These are phyloP conservation scores for Eutreptiella sp. DNA, from an alignment of 208 protist species.

Conservation along the genomic window DNA sequence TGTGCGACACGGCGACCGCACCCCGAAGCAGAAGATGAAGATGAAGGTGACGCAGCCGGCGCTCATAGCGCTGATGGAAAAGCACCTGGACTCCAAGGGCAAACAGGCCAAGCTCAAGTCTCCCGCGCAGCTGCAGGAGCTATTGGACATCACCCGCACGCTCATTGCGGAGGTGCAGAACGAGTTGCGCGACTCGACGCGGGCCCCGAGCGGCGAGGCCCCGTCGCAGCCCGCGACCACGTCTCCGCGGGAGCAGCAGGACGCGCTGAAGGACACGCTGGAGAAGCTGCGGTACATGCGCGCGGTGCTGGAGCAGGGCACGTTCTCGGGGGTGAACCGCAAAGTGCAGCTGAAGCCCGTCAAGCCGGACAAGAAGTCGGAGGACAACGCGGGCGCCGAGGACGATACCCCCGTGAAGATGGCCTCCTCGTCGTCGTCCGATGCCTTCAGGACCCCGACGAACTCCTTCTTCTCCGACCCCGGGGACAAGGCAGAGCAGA, in stretches of 20 bases:
- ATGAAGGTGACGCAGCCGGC: constrained; percentile 25
- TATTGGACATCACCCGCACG: constrained; percentile 21
- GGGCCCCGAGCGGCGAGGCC: no score
- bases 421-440: no score
- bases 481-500: no score
- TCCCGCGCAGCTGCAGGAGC: constrained; percentile 24
- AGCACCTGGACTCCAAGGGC: neutral
- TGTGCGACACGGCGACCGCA: constrained; percentile 54
- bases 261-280: no score
- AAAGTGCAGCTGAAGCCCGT: constrained; percentile 49
- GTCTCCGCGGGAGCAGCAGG: no score
- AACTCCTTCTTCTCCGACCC: no score
- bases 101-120: constrained; percentile 42
- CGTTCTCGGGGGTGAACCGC: constrained; percentile 48
- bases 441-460: no score
- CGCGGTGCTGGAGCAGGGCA: constrained; percentile 17
- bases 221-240: no score
- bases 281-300: no score
- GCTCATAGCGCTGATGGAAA: constrained; percentile 4
- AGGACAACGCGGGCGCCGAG: neutral
- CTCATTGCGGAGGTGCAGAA: no score
- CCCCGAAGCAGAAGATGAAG: constrained; percentile 64
- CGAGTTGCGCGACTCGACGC: no score
- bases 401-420: neutral
- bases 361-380: neutral